A percentile compares a stretch with the other conserved stretches of the same genome.
Evolutionary conservation across 2,329 filamentous ascomycete genomes (phyloP).

Genomic region (Orbilia javanica): DNA sequence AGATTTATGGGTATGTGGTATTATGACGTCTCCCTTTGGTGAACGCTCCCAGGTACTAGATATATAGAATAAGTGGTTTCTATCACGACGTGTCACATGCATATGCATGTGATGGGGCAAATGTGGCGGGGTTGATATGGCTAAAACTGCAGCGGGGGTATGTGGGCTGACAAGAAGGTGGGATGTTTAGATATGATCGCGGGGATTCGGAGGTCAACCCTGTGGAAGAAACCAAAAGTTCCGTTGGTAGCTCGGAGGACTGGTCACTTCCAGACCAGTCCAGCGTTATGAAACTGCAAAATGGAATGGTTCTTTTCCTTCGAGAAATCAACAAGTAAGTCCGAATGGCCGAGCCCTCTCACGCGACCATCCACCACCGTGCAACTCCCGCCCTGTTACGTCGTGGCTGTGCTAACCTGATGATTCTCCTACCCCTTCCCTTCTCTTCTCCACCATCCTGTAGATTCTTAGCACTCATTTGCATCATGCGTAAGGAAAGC

Average conservation of each 20-base stretch:
- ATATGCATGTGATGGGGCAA: neutral
- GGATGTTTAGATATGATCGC: constrained; percentile 64
- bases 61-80: neutral
- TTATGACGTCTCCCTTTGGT: neutral
- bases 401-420: neutral
- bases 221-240: constrained; percentile 48
- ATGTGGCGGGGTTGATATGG: constrained; percentile 9
- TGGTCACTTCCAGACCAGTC: constrained; percentile 73
- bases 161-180: constrained; percentile 24
- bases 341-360: neutral
- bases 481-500: constrained; percentile 86
- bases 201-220: constrained; percentile 70
- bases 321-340: constrained; percentile 74
- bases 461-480: constrained; percentile 83
- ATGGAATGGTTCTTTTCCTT: constrained; percentile 76
- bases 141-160: constrained; percentile 11
- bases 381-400: neutral
- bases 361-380: too few species aligned
- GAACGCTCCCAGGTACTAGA: too few species aligned
- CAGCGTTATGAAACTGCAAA: constrained; percentile 76
- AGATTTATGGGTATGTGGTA: constrained; percentile 81
- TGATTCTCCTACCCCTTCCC: neutral
- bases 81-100: neutral
- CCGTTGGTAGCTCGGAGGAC: constrained; percentile 46
- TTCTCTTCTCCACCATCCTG: neutral